phyloP scores from a whole-genome alignment of 176 grass and related monocot genomes.

The Zea luxurians region DNA sequence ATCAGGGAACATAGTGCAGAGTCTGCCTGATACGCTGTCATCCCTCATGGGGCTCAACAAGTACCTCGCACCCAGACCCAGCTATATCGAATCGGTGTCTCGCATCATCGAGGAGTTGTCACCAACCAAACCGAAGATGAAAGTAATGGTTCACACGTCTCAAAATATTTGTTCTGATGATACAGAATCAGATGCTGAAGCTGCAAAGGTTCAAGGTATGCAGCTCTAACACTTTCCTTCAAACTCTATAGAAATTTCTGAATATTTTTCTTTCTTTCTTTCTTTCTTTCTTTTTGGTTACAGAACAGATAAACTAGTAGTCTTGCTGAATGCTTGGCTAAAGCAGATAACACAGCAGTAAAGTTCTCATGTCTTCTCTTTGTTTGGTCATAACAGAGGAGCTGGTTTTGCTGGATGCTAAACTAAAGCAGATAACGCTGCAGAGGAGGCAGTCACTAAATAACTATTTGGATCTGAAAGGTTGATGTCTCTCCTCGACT shows the following conservation, averaged over 20 bases:
- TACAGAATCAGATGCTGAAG: conserved; percentile 47
- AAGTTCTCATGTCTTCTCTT: conserved; percentile 10
- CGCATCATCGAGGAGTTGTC: conserved; percentile 71
- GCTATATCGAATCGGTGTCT: conserved; percentile 78
- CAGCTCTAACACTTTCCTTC: conserved; percentile 19
- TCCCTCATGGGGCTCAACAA: conserved; percentile 69
- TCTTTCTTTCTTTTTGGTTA: conserved; percentile 1
- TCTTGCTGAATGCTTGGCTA: conserved; percentile 47
- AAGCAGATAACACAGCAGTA: conserved; percentile 53
- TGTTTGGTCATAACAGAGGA: conserved; percentile 60
- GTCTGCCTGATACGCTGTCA: conserved; percentile 63
- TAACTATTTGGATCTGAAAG: conserved; percentile 94
- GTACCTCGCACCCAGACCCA: conserved; percentile 51
- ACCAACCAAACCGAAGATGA: conserved; percentile 46
- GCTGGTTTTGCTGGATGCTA: conserved; percentile 52
- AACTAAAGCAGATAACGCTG: conserved; percentile 60
- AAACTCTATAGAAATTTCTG: conserved; percentile 20
- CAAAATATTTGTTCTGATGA: conserved; percentile 38
- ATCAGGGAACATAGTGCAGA: conserved; percentile 52
- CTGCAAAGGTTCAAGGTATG: conserved; percentile 76
- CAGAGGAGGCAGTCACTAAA: conserved; percentile 75
- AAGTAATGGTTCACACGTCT: conserved; percentile 40
- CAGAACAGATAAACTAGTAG: conserved; percentile 57
- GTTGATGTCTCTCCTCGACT: conserved; percentile 48
- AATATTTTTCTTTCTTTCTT: conserved; percentile 15